Evolutionary conservation across 139 green algal species (phyloP).

Genomic region (Ulvella scutata): DNA sequence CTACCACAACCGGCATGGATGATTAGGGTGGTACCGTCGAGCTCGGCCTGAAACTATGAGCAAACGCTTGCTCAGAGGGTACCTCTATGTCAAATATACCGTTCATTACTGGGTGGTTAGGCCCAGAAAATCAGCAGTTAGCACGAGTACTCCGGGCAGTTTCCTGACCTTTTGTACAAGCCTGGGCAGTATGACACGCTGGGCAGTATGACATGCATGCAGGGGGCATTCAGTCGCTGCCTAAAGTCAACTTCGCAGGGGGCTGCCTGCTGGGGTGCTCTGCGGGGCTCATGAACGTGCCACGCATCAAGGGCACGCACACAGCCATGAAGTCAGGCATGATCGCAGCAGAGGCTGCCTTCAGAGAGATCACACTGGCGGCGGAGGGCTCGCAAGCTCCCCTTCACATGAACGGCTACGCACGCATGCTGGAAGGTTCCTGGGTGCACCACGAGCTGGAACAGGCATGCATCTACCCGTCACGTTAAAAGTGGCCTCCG

Average conservation of each 20-base stretch:
- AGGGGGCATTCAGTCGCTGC: constrained; percentile 76
- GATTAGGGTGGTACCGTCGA: too few relatives aligned
- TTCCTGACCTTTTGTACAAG: too few relatives aligned
- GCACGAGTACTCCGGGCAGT: neutral
- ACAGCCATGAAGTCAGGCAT: constrained; percentile 89
- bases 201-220: too few relatives aligned
- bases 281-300: constrained; percentile 85
- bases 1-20: too few relatives aligned
- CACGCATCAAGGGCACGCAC: constrained; percentile 82
- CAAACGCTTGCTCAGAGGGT: too few relatives aligned
- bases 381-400: constrained; percentile 9
- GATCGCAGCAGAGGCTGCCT: constrained; percentile 60
- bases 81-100: neutral
- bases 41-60: too few relatives aligned
- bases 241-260: constrained; percentile 68
- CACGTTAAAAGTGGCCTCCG: too few relatives aligned
- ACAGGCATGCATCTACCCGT: constrained; percentile 12
- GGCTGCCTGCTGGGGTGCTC: constrained; percentile 82
- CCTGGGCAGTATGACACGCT: too few relatives aligned
- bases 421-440: constrained; percentile 27
- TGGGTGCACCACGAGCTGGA: constrained; percentile 59
- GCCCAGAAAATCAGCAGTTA: neutral
- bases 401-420: constrained; percentile 38
- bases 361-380: constrained; percentile 26
- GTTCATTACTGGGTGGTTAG: neutral